A percentile compares a stretch with the other conserved stretches of the same genome.
These are phyloP conservation scores for Blastobotrys raffinosifermentans DNA, from an alignment of 1,139 yeast genomes.

Conservation along the genomic window DNA sequence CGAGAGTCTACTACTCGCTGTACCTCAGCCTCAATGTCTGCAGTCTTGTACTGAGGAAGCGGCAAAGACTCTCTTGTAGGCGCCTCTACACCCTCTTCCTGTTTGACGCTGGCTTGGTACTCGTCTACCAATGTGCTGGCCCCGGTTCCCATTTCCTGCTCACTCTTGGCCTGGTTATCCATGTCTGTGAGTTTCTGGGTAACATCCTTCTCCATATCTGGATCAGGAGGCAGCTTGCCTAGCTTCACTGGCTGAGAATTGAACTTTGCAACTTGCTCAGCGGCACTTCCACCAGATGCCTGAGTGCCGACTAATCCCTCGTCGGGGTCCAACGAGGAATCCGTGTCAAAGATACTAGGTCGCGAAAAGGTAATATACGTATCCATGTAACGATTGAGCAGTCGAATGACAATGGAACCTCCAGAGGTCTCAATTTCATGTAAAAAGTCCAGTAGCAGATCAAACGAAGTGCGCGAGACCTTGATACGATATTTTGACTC, in stretches of 20 bases:
- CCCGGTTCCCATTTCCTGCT: constrained; percentile 12
- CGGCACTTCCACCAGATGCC: constrained; percentile 12
- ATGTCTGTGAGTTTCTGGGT: constrained; percentile 75
- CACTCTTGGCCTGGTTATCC: constrained; percentile 46
- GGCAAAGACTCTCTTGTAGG: constrained; percentile 77
- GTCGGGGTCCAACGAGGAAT: constrained; percentile 43
- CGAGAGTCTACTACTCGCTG: constrained; percentile 77
- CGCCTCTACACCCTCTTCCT: constrained; percentile 49
- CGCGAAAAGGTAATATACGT: constrained; percentile 47
- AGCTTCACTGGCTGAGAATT: constrained; percentile 69
- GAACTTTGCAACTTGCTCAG: constrained; percentile 44
- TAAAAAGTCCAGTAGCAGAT: constrained; percentile 73
- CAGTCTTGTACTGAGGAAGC: constrained; percentile 72
- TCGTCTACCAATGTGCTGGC: constrained; percentile 44
- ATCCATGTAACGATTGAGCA: constrained; percentile 79
- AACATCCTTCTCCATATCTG: constrained; percentile 77
- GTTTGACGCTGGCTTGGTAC: constrained; percentile 39
- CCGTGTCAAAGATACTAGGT: constrained; percentile 31
- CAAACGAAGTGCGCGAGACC: constrained; percentile 80
- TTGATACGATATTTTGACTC: constrained; percentile 66
- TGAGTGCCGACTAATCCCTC: constrained; percentile 52
- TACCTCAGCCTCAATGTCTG: constrained; percentile 74
- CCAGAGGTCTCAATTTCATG: constrained; percentile 93
- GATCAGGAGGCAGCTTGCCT: constrained; percentile 80
- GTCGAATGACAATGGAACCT: constrained; percentile 78